Evolutionary conservation across 2,329 filamentous ascomycete genomes (phyloP).

Genomic region (Nigrospora oryzae): DNA sequence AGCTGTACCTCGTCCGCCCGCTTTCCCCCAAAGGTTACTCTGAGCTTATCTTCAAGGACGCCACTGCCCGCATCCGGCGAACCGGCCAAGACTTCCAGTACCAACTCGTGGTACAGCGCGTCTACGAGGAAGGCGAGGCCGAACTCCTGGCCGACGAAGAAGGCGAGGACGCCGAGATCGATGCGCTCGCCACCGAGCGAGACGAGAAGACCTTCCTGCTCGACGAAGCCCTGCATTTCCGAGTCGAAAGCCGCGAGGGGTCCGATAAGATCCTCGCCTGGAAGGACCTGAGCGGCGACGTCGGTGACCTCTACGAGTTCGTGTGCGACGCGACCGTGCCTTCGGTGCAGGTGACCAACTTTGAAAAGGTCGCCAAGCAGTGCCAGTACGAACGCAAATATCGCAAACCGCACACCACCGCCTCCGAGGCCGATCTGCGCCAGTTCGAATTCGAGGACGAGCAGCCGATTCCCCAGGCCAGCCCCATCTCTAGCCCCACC

Average conservation of each 20-base stretch:
- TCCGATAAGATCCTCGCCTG: slow-evolving; percentile 86
- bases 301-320: slow-evolving; percentile 94
- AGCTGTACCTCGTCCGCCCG: slow-evolving; percentile 93
- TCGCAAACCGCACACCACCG: slow-evolving; percentile 67
- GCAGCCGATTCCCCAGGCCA: slow-evolving; percentile 56
- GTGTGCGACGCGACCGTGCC: slow-evolving; percentile 75
- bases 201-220: slow-evolving; percentile 97
- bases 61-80: slow-evolving; percentile 80
- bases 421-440: slow-evolving; percentile 70
- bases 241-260: slow-evolving; percentile 70
- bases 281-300: slow-evolving; percentile 89
- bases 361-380: slow-evolving; percentile 76
- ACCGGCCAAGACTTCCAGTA: slow-evolving; percentile 96
- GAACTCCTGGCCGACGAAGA: slow-evolving; percentile 86
- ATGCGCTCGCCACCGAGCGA: slow-evolving; percentile 68
- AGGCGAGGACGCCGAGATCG: slow-evolving; percentile 69
- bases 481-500: slow-evolving; percentile 51
- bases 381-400: slow-evolving; percentile 98
- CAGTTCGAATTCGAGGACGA: slow-evolving; percentile 72
- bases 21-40: slow-evolving; percentile 95
- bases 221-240: slow-evolving; percentile 85
- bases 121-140: slow-evolving; percentile 95
- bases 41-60: slow-evolving; percentile 98
- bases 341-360: slow-evolving; percentile 64
- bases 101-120: slow-evolving; percentile 90